These are phyloP conservation scores for Aquilaria malaccensis DNA, from an alignment of 345 rosid species.

Conservation along the genomic window DNA sequence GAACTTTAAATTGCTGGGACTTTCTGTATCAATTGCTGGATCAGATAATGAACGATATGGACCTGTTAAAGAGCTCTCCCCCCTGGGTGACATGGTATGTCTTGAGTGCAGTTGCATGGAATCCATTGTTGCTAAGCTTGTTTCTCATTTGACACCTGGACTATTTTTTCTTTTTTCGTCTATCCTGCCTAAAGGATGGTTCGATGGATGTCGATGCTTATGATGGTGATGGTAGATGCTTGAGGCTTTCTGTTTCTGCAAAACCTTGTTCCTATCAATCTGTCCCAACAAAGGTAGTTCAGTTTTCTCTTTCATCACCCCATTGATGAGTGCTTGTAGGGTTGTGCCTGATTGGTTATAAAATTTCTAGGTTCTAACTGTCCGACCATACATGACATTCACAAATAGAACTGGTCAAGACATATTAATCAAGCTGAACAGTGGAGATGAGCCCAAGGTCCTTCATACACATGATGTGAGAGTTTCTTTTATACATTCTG, in stretches of 20 bases:
- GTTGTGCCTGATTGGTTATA: constrained; percentile 10
- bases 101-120: neutral
- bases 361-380: constrained; percentile 56
- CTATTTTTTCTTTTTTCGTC: constrained; percentile 11
- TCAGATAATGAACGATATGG: constrained; percentile 53
- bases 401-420: constrained; percentile 90
- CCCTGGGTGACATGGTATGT: constrained; percentile 89
- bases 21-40: constrained; percentile 57
- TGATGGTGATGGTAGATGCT: constrained; percentile 63
- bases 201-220: constrained; percentile 72
- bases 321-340: neutral
- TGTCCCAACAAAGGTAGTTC: constrained; percentile 79
- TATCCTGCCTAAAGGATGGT: constrained; percentile 59
- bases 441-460: constrained; percentile 73
- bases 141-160: constrained; percentile 1
- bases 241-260: constrained; percentile 76
- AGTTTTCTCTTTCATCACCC: no score
- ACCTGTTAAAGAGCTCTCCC: constrained; percentile 75
- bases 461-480: constrained; percentile 77
- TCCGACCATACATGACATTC: constrained; percentile 92
- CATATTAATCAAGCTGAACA: constrained; percentile 56
- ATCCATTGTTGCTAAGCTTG: neutral
- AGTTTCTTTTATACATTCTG: constrained; percentile 50
- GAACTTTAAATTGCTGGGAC: constrained; percentile 64
- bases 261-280: constrained; percentile 80